Evolutionary conservation across 257 asterid species (phyloP).

Genomic region (Leptodermis oblonga): DNA sequence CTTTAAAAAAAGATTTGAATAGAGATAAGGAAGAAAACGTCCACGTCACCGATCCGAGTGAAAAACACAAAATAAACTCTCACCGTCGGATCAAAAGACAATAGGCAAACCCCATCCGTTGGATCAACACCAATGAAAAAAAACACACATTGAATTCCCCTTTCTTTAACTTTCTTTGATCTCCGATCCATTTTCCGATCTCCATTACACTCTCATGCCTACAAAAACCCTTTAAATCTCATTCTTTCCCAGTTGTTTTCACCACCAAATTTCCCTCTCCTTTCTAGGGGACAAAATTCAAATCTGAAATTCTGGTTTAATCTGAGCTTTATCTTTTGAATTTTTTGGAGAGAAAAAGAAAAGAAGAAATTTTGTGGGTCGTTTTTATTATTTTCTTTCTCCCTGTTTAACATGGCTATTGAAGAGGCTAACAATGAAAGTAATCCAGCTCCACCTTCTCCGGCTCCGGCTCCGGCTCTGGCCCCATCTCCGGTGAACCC

Average conservation of each 20-base stretch:
- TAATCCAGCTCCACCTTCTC: conserved; percentile 22
- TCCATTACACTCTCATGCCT: conserved; percentile 24
- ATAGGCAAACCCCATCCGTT: conserved; percentile 43
- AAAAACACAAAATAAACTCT: background rate
- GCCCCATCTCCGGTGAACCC: background rate
- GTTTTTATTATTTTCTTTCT: background rate
- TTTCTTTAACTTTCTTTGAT: conserved; percentile 2
- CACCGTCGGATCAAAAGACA: conserved; percentile 32
- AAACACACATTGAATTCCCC: conserved; percentile 6
- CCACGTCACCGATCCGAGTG: conserved; percentile 62
- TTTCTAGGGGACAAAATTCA: background rate
- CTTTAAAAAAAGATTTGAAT: conserved; percentile 7
- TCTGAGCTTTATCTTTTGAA: background rate
- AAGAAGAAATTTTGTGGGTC: background rate
- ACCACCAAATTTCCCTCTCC: conserved; percentile 20
- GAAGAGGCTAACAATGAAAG: conserved; percentile 29
- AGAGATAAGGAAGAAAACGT: conserved; percentile 30
- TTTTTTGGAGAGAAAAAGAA: background rate
- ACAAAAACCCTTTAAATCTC: conserved; percentile 50
- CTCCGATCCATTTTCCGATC: conserved; percentile 32
- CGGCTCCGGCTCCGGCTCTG: background rate
- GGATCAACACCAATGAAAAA: conserved; percentile 29
- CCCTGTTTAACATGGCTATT: conserved; percentile 41
- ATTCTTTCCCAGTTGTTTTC: conserved; percentile 10
- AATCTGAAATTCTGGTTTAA: background rate